These are phyloP conservation scores for Candida michaelii DNA, from an alignment of 805 yeast genomes.

Conservation along the genomic window DNA sequence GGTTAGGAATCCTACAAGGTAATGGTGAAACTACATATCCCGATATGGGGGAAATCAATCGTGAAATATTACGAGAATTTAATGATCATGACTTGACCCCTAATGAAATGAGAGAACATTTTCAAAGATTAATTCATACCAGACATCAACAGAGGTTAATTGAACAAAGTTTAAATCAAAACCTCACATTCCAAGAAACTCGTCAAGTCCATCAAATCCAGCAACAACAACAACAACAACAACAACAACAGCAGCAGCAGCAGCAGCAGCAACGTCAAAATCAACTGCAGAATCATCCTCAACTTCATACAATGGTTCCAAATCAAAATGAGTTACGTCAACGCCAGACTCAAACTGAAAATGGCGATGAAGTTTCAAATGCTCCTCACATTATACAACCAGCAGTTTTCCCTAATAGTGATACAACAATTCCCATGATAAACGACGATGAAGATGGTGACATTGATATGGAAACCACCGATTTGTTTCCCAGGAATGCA, in stretches of 20 bases:
- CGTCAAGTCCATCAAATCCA: not conserved
- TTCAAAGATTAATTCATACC: constrained; percentile 26
- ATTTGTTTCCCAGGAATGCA: constrained; percentile 22
- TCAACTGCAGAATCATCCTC: not conserved
- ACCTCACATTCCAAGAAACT: constrained; percentile 8
- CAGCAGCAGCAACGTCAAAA: not conserved
- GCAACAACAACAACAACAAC: not conserved
- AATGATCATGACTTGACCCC: constrained; percentile 30
- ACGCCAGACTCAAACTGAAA: not conserved
- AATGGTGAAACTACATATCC: constrained; percentile 16
- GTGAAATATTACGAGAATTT: constrained; percentile 32
- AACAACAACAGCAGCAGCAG: too few species aligned
- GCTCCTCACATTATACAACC: constrained; percentile 45
- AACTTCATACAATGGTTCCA: too few species aligned
- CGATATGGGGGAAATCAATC: constrained; percentile 26
- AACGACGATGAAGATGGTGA: constrained; percentile 24
- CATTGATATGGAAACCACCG: constrained; percentile 32
- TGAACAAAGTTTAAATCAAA: constrained; percentile 10
- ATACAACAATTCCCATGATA: constrained; percentile 18
- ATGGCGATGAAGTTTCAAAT: constrained; percentile 18
- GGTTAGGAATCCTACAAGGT: constrained; percentile 26
- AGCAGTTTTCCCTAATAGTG: constrained; percentile 37
- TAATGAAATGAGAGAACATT: constrained; percentile 35
- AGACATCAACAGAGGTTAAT: constrained; percentile 26
- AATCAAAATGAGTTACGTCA: too few species aligned